A percentile compares a stretch with the other conserved stretches of the same genome.
Conservation (phyloP, 495 filamentous ascomycete species). For the Penicillium herquei region DNA sequence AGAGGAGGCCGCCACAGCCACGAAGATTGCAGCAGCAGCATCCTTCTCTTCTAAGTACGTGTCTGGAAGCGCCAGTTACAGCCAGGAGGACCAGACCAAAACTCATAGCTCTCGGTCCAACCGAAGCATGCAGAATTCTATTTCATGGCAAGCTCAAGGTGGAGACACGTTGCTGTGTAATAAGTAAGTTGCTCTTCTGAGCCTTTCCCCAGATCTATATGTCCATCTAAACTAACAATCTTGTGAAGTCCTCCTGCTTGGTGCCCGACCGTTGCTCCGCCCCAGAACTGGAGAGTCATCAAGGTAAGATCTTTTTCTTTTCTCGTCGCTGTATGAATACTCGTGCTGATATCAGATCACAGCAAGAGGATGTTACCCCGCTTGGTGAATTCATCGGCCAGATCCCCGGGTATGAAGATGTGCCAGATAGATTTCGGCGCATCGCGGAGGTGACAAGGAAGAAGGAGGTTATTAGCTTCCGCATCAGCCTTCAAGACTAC, state of each 20-base stretch:
- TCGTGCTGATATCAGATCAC: not conserved
- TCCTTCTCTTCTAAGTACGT: constrained; percentile 2
- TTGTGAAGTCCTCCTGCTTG: constrained; percentile 1
- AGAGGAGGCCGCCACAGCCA: not conserved
- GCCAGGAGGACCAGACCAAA: not conserved
- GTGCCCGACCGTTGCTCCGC: not conserved
- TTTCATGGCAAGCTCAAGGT: constrained; percentile 5
- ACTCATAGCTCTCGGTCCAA: not conserved
- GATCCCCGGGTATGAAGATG: not conserved
- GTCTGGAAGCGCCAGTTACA: not conserved
- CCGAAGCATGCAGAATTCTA: not conserved
- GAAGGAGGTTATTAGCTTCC: not conserved
- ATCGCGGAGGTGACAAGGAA: constrained; percentile 1
- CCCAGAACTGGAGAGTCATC: constrained; percentile 1
- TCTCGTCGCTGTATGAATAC: not conserved
- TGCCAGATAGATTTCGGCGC: not conserved
- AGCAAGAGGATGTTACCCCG: not conserved
- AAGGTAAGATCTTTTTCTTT: not conserved
- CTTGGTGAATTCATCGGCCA: not conserved
- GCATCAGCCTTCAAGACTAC: not conserved
- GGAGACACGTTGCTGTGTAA: constrained; percentile 5
- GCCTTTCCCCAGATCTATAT: not conserved
- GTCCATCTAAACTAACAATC: not conserved
- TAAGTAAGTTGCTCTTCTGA: not conserved
- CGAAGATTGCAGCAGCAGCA: constrained; percentile 1